Percentiles rank a stretch among this genome's conserved stretches.
Evolutionary conservation across 2,329 filamentous ascomycete species (phyloP).

Genomic region (Aspergillus fischeri): DNA sequence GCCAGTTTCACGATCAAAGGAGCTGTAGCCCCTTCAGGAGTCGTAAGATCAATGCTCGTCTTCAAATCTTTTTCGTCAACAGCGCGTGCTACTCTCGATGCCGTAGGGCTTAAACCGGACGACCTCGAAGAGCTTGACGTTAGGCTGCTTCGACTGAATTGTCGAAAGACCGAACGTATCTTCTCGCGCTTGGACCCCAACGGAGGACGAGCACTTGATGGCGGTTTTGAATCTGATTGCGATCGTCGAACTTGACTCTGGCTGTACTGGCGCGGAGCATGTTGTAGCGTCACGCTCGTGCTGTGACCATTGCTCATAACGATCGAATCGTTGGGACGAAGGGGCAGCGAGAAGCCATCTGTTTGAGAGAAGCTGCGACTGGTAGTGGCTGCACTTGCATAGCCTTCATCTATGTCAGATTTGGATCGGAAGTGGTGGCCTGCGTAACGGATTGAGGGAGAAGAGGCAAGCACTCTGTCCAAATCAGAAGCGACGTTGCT

Average conservation of each 20-base stretch:
- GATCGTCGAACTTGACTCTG: slow-evolving; percentile 14
- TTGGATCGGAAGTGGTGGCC: slow-evolving; percentile 12
- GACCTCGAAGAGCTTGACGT: slow-evolving; percentile 2
- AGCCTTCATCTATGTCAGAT: slow-evolving; percentile 25
- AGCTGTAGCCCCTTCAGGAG: slow-evolving; percentile 23
- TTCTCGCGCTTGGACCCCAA: slow-evolving; percentile 19
- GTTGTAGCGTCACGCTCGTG: slow-evolving; percentile 14
- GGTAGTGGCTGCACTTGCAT: slow-evolving; percentile 18
- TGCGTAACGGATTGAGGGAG: slow-evolving; percentile 22
- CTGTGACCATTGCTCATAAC: slow-evolving; percentile 14
- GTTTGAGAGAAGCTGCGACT: slow-evolving; percentile 11
- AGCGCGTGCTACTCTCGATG: slow-evolving; percentile 1
- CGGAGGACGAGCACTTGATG: slow-evolving; percentile 2
- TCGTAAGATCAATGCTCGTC: slow-evolving; percentile 35
- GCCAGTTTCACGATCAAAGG: slow-evolving; percentile 35
- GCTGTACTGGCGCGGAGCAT: slow-evolving; percentile 4
- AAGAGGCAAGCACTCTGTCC: slow-evolving; percentile 24
- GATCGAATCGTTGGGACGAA: slow-evolving; percentile 13
- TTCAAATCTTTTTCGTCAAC: slow-evolving; percentile 21
- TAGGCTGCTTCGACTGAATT: slow-evolving; percentile 12
- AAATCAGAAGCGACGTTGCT: slow-evolving; percentile 32
- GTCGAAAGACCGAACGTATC: slow-evolving; percentile 16
- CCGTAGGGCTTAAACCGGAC: slow-evolving; percentile 9
- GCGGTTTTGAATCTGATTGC: slow-evolving; percentile 14
- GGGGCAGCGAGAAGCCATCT: slow-evolving; percentile 10